Evolutionary conservation across 768 basidiomycete genomes (phyloP), one percentile per base, ranked within the genome.

Genomic region (Trichaptum fuscoviolaceum): DNA sequence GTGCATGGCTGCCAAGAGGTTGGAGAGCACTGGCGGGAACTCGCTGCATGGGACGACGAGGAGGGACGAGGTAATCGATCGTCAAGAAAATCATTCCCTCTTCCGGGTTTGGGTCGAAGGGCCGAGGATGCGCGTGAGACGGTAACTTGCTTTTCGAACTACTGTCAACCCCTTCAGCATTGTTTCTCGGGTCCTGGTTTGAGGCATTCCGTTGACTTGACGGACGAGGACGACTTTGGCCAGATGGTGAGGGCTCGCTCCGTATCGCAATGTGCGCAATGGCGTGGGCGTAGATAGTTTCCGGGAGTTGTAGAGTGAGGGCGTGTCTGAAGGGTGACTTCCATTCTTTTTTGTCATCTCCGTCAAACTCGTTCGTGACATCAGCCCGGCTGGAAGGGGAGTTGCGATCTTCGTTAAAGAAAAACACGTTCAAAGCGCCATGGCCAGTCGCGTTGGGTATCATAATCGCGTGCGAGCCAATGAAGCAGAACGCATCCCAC

Each of bases 401-500:
- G 42, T 30, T 30, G 7, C 59, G 24, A 12, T 25, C 15, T 12
- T 61, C 59, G 18, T 61, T 18, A 34, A 61, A 61, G 25, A 34
- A 25, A 18, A 15, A 61, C 15, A 61, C 30, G 23, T 61, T 61
- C 59, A 61, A 23, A 2, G 42, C 42, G 42, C 42, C 42, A 12
- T 12, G 20, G 10, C 42, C 42, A 12, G 42, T 52, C 42, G 59
- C 3, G 59, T 61, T 23, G 5, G 59, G 59, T 12, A 61, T 25
- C 25, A 61, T 25, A 17, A 61, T 12, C 59, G 59, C 30, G 59
- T 61, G 25, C 24, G 24, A 12, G 4, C 25, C 24, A 23, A 61
- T 17, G 59, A 61, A 61, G 59, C 59, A 61, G 15, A 61, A 25
- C 59, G 59, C 23, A 23, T 61, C 59, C 59, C 59, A 61, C 10